Evolutionary conservation across 768 basidiomycete species (phyloP), one percentile per base, ranked within the genome.

Genomic region (Megacollybia marginata): DNA sequence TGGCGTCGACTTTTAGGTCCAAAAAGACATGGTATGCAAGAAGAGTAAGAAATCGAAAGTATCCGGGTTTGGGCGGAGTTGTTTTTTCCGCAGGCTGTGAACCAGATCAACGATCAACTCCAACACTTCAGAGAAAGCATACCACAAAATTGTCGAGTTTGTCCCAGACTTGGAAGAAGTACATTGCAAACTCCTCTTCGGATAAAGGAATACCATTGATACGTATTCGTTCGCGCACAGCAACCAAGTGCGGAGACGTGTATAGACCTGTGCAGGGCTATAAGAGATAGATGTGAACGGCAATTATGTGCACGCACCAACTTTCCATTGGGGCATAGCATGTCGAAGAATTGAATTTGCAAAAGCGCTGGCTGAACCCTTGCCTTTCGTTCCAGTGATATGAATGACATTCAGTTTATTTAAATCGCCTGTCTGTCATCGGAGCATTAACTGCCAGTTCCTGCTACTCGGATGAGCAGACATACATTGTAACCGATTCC

Each of bases 161-260:
- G 59, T 97, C 88, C 95, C 95, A 99, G 1, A 98, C 87, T 58
- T 97, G 87, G 58, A 92, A 99, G 69, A 98, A 98, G 64, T 85
- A 96, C 60, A 78, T 83, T 11, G 92, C 76, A 65, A 99, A 99
- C 33, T 82, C 67, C 13, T 86, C 83, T 61, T 98, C 95, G 1
- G 90, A 87, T 50, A 99, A 68, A 0, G 96, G 95, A 15, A 71
- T 71, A 4, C 95, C 94, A 62, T 96, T 92, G 59, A 99, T 82
- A 43, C 96, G 80, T 59, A 99, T 95, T 35, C 96, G 78, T 69
- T 99, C 96, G 20, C 96, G 80, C 19, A 97, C 96, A 16, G 92
- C 92, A 42, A 96, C 86, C 36, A 99, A 77, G 64, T 99, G 96
- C 0, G 96, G 96, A 3, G 95, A 97, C 6, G 93, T 97, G 67